phyloP scores from a whole-genome alignment of 176 grass and related monocot species.

The Carex scoparia region DNA sequence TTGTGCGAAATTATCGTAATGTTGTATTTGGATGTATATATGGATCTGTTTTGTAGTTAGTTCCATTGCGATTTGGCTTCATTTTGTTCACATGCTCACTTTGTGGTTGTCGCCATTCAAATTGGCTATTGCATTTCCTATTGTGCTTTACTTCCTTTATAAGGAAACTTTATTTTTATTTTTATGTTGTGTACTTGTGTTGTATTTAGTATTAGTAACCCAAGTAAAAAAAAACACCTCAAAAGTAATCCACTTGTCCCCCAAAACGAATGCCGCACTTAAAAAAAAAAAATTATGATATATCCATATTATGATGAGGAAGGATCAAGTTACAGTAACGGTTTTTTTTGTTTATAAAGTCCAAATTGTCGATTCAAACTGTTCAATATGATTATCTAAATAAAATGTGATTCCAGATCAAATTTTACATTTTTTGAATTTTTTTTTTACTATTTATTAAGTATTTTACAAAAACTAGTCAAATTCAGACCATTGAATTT shows the following conservation, averaged over 20 bases:
- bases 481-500: too few relatives aligned
- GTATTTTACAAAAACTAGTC: too few relatives aligned
- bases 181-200: neutral
- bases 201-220: neutral
- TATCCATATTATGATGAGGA: too few relatives aligned
- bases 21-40: neutral
- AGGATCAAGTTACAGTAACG: too few relatives aligned
- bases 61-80: neutral
- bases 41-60: neutral
- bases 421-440: too few relatives aligned
- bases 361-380: too few relatives aligned
- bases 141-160: neutral
- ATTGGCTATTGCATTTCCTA: neutral
- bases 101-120: slow-evolving; percentile 10
- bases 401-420: too few relatives aligned
- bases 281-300: neutral
- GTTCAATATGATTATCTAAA: too few relatives aligned
- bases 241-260: neutral
- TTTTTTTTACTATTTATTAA: too few relatives aligned
- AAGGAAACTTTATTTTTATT: neutral
- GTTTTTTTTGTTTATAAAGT: too few relatives aligned
- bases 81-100: neutral
- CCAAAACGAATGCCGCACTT: neutral
- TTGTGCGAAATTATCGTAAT: too few relatives aligned
- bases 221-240: neutral